phyloP scores from a whole-genome alignment of 2,329 filamentous ascomycete genomes.

The Metarhizium brunneum region DNA sequence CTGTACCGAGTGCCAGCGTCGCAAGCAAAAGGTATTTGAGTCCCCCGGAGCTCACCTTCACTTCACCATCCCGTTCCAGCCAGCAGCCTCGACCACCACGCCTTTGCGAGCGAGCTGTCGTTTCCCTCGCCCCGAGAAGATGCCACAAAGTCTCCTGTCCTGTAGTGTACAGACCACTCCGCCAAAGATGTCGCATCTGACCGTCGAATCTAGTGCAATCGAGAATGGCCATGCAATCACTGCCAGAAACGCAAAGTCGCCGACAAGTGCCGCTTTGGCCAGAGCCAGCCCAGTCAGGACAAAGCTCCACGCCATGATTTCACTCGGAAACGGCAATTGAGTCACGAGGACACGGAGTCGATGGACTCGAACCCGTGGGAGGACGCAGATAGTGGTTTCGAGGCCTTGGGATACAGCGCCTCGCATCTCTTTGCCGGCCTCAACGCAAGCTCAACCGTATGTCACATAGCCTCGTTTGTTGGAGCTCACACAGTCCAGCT shows the following conservation, averaged over 20 bases:
- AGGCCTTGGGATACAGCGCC: constrained; percentile 26
- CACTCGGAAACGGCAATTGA: constrained; percentile 15
- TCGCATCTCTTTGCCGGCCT: constrained; percentile 22
- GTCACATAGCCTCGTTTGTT: background rate
- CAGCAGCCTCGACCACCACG: too few species aligned
- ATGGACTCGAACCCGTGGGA: constrained; percentile 15
- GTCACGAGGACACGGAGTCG: constrained; percentile 11
- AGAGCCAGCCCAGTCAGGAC: constrained; percentile 12
- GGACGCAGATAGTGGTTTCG: constrained; percentile 19
- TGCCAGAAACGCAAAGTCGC: constrained; percentile 30
- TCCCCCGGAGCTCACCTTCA: too few species aligned
- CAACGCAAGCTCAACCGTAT: constrained; percentile 1
- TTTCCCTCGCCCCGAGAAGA: too few species aligned
- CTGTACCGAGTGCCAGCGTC: constrained; percentile 33
- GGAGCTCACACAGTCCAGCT: background rate
- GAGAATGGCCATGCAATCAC: constrained; percentile 30
- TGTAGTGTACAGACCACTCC: background rate
- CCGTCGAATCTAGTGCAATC: constrained; percentile 22
- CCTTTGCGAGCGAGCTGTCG: too few species aligned
- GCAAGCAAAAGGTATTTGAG: constrained; percentile 27
- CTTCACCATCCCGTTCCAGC: too few species aligned
- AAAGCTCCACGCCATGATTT: constrained; percentile 11
- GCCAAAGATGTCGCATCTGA: background rate
- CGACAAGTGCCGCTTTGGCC: constrained; percentile 23
- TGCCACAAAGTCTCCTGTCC: background rate